phyloP scores from a whole-genome alignment of 2,329 filamentous ascomycete genomes.

The Penicillium capsulatum region DNA sequence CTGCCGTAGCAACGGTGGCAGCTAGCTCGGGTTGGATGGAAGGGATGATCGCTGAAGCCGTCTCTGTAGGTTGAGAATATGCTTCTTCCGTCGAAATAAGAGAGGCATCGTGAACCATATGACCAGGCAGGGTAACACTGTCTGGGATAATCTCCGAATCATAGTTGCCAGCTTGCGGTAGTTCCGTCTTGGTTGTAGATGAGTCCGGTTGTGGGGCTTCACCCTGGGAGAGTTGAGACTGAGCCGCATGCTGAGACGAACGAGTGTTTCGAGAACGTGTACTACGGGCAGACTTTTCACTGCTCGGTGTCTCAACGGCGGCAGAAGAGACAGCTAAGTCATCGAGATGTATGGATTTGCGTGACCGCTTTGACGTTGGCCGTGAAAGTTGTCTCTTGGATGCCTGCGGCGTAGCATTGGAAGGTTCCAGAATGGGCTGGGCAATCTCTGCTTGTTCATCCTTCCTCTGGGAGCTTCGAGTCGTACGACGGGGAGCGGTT shows the following conservation, averaged over 20 bases:
- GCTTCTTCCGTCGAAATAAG: constrained; percentile 15
- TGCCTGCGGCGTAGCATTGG: constrained; percentile 2
- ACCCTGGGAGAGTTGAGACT: constrained; percentile 4
- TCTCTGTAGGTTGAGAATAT: constrained; percentile 18
- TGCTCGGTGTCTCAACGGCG: constrained; percentile 6
- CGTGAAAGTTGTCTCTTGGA: constrained; percentile 15
- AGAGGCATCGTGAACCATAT: not conserved
- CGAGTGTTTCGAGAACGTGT: constrained; percentile 21
- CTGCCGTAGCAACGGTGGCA: constrained; percentile 9
- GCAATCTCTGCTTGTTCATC: not conserved
- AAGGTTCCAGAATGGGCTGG: not conserved
- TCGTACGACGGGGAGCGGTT: constrained; percentile 21
- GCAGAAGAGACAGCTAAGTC: constrained; percentile 15
- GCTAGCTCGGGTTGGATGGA: not conserved
- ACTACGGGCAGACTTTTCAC: constrained; percentile 13
- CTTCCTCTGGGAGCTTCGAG: constrained; percentile 22
- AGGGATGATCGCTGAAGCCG: not conserved
- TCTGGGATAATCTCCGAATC: constrained; percentile 5
- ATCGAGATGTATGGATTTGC: constrained; percentile 30
- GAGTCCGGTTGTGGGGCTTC: not conserved
- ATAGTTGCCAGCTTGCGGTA: not conserved
- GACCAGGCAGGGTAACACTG: not conserved
- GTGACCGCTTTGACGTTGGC: constrained; percentile 25
- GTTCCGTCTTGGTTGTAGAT: not conserved
- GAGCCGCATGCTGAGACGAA: constrained; percentile 14